Evolutionary conservation across 2,329 filamentous ascomycete species (phyloP).

Genomic region (Fusarium sp.): DNA sequence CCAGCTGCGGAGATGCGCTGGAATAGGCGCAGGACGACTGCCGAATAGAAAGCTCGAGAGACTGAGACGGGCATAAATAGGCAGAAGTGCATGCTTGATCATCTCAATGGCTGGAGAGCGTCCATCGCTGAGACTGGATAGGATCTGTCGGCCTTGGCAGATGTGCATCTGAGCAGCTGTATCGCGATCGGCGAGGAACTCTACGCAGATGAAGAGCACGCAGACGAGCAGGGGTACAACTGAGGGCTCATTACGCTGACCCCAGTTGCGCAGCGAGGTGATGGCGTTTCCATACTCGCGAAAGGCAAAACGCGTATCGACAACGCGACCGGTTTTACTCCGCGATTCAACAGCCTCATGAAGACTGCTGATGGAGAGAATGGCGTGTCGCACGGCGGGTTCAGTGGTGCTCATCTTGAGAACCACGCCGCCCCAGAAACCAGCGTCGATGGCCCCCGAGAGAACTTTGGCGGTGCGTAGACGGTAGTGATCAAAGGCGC

Average conservation of each 20-base stretch:
- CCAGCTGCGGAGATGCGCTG: slow-evolving; percentile 52
- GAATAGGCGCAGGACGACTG: slow-evolving; percentile 55
- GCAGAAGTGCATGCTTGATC: slow-evolving; percentile 59
- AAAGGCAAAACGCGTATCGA: slow-evolving; percentile 48
- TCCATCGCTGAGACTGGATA: slow-evolving; percentile 52
- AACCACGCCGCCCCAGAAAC: slow-evolving; percentile 62
- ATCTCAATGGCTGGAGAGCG: slow-evolving; percentile 54
- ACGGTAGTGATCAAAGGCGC: slow-evolving; percentile 55
- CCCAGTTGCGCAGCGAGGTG: slow-evolving; percentile 57
- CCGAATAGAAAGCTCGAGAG: slow-evolving; percentile 61
- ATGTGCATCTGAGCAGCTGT: slow-evolving; percentile 62
- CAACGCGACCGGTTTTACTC: slow-evolving; percentile 29
- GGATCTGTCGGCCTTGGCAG: slow-evolving; percentile 60
- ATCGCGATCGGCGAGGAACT: slow-evolving; percentile 67
- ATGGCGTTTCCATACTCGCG: slow-evolving; percentile 65
- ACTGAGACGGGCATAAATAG: slow-evolving; percentile 61
- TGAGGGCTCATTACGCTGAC: slow-evolving; percentile 49
- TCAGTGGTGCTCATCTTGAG: slow-evolving; percentile 62
- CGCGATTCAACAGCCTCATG: slow-evolving; percentile 56
- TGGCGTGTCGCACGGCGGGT: slow-evolving; percentile 64
- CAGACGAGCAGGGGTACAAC: slow-evolving; percentile 61
- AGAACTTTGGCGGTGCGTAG: slow-evolving; percentile 57
- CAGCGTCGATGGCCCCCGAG: slow-evolving; percentile 59
- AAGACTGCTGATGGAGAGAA: slow-evolving; percentile 65
- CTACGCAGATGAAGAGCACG: slow-evolving; percentile 67